These are phyloP conservation scores for Lentinula sp. DNA, from an alignment of 768 basidiomycete genomes.

Conservation along the genomic window DNA sequence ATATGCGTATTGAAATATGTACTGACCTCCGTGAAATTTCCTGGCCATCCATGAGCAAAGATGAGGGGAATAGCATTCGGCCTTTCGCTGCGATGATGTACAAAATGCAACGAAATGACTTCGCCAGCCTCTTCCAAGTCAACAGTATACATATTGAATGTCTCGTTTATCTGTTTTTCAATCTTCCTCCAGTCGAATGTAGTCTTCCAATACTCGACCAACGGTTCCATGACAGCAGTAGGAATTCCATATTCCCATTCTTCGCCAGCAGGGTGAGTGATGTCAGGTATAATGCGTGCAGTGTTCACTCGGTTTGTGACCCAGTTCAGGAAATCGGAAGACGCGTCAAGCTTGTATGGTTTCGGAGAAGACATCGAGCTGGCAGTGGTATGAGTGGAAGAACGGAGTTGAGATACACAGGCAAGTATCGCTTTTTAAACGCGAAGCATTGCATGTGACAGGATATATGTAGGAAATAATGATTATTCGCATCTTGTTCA, in stretches of 20 bases:
- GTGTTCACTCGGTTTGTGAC: slow-evolving; percentile 37
- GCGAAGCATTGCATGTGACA: neutral
- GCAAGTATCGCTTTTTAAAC: too few species aligned
- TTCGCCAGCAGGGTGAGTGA: slow-evolving; percentile 31
- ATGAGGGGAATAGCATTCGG: slow-evolving; percentile 42
- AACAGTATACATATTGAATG: slow-evolving; percentile 43
- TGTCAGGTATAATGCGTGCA: slow-evolving; percentile 37
- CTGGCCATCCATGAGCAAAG: slow-evolving; percentile 52
- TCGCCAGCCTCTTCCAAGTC: slow-evolving; percentile 41
- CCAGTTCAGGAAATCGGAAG: slow-evolving; percentile 28
- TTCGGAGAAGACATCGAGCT: neutral
- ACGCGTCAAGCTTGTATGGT: slow-evolving; percentile 36
- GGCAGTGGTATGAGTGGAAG: neutral
- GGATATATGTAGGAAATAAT: neutral
- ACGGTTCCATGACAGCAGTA: slow-evolving; percentile 29
- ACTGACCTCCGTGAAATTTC: slow-evolving; percentile 27
- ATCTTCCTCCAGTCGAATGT: slow-evolving; percentile 44
- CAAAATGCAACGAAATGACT: slow-evolving; percentile 44
- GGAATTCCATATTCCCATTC: slow-evolving; percentile 46
- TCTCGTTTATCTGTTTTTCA: slow-evolving; percentile 41
- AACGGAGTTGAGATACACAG: too few species aligned
- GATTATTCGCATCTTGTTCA: neutral
- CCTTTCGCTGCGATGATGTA: slow-evolving; percentile 37
- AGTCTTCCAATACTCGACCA: slow-evolving; percentile 39
- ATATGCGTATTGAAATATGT: neutral